These are phyloP conservation scores for Xylaria polymorpha DNA, from an alignment of 2,329 filamentous ascomycete genomes.

Conservation along the genomic window DNA sequence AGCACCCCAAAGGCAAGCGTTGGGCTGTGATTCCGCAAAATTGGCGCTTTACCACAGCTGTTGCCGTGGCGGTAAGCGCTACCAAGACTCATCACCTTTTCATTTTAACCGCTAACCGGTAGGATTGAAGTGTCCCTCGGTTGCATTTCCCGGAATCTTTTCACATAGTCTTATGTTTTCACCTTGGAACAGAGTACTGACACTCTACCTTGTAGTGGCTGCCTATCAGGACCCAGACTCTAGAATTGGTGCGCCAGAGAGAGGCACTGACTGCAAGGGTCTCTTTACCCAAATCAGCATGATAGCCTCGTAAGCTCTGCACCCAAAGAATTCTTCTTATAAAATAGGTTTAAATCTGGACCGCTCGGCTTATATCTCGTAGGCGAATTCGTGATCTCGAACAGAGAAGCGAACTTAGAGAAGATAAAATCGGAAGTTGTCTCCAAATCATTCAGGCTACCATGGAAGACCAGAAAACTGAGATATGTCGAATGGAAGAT, in stretches of 20 bases:
- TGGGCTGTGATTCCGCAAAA: conserved; percentile 55
- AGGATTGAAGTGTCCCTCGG: not conserved
- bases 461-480: conserved; percentile 44
- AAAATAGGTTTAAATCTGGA: not conserved
- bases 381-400: conserved; percentile 54
- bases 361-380: conserved; percentile 12
- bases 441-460: conserved; percentile 45
- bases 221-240: conserved; percentile 56
- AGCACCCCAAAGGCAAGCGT: conserved; percentile 39
- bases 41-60: conserved; percentile 54
- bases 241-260: conserved; percentile 60
- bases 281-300: conserved; percentile 61
- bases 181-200: not conserved
- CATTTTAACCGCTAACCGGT: not conserved
- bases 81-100: too few species aligned
- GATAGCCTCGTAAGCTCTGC: conserved; percentile 55
- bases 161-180: not conserved
- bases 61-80: conserved; percentile 53
- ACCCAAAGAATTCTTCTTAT: not conserved
- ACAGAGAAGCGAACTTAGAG: conserved; percentile 48
- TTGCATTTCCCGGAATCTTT: not conserved
- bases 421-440: conserved; percentile 47
- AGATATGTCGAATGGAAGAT: conserved; percentile 48
- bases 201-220: conserved; percentile 51
- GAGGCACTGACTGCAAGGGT: conserved; percentile 59